Conservation (phyloP, 805 yeast genomes). For the Candida succiphila region DNA sequence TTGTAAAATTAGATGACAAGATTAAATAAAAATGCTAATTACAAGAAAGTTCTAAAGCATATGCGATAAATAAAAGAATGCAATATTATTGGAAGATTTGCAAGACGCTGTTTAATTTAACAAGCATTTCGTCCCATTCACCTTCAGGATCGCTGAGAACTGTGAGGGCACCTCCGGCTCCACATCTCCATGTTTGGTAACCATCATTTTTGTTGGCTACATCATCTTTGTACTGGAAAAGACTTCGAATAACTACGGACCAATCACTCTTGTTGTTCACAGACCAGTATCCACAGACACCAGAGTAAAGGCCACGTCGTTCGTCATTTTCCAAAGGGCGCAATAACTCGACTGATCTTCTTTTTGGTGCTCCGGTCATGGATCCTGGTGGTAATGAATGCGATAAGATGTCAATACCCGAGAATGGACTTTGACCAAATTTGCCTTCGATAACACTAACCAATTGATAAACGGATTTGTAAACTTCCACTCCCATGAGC, state of each 20-base stretch:
- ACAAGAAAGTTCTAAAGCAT: no score
- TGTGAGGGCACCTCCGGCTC: constrained; percentile 98
- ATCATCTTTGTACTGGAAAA: constrained; percentile 56
- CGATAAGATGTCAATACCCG: constrained; percentile 72
- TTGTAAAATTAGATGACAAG: neutral
- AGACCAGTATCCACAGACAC: constrained; percentile 94
- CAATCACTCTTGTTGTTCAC: constrained; percentile 82
- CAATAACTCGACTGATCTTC: constrained; percentile 78
- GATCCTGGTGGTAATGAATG: constrained; percentile 94
- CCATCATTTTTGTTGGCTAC: constrained; percentile 14
- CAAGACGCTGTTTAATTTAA: constrained; percentile 72
- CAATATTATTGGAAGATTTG: constrained; percentile 42
- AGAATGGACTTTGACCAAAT: constrained; percentile 25
- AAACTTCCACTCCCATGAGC: constrained; percentile 89
- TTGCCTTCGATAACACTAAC: constrained; percentile 82
- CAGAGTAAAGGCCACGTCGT: constrained; percentile 83
- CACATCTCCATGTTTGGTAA: constrained; percentile 63
- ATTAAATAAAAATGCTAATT: no score
- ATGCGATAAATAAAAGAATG: neutral
- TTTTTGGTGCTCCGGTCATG: constrained; percentile 99
- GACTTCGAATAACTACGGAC: constrained; percentile 89
- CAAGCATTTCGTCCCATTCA: constrained; percentile 87
- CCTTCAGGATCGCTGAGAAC: constrained; percentile 73
- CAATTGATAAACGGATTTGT: constrained; percentile 80
- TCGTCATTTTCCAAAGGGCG: constrained; percentile 45